Percentiles rank a stretch among this genome's conserved stretches.
These are phyloP conservation scores for Casuarina cunninghamiana DNA, from an alignment of 306 rosid genomes.

Conservation along the genomic window DNA sequence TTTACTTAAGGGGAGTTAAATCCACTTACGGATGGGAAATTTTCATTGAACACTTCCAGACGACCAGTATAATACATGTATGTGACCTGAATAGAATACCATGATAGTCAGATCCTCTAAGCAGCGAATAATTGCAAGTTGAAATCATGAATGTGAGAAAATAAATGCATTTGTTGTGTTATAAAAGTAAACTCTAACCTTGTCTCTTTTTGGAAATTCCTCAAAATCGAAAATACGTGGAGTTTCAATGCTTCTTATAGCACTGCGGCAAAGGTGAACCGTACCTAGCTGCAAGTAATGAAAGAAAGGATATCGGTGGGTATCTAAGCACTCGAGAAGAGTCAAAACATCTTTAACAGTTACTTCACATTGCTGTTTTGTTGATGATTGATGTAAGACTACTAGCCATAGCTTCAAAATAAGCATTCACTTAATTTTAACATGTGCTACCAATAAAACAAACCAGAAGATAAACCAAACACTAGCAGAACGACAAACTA, in stretches of 20 bases:
- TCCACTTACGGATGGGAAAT: constrained; percentile 83
- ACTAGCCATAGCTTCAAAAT: background rate
- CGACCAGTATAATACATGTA: constrained; percentile 99
- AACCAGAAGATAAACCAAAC: constrained; percentile 3
- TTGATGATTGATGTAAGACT: background rate
- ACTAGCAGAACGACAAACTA: constrained; percentile 6
- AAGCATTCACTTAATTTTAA: background rate
- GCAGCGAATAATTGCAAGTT: constrained; percentile 1
- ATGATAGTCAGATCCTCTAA: constrained; percentile 20
- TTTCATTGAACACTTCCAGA: constrained; percentile 95
- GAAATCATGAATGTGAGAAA: background rate
- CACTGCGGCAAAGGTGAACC: constrained; percentile 95
- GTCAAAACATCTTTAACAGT: background rate
- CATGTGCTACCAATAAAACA: constrained; percentile 11
- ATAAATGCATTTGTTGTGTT: background rate
- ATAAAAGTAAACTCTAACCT: constrained; percentile 52
- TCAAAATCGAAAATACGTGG: constrained; percentile 94
- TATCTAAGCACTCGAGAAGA: constrained; percentile 14
- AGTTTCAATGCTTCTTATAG: constrained; percentile 95
- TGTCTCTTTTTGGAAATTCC: constrained; percentile 94
- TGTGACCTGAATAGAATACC: constrained; percentile 64
- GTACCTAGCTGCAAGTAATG: constrained; percentile 85
- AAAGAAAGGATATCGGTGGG: constrained; percentile 21
- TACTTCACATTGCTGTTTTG: background rate
- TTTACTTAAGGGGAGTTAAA: constrained; percentile 23